Conservation (phyloP, 2,329 filamentous ascomycete species). For the Clarireedia hainanense region DNA sequence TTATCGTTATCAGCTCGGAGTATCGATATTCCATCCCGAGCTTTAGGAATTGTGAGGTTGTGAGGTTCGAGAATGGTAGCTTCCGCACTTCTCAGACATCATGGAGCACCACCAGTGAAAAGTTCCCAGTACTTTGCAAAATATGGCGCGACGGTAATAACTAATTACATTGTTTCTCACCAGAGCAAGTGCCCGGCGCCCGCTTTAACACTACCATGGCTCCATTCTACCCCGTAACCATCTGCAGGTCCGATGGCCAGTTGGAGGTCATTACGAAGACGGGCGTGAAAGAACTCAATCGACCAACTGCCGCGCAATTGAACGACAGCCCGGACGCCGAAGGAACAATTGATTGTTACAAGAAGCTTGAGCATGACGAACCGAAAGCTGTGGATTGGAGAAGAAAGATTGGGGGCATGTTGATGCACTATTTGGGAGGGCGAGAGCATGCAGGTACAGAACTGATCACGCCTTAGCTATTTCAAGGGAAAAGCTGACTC, state of each 20-base stretch:
- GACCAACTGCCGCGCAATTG: conserved; percentile 43
- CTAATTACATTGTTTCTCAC: too few species aligned
- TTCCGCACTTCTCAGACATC: too few species aligned
- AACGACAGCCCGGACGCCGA: conserved; percentile 43
- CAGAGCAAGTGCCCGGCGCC: too few species aligned
- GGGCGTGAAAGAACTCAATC: conserved; percentile 35
- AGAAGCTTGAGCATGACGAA: conserved; percentile 40
- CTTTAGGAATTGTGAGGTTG: too few species aligned
- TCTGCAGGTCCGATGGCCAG: conserved; percentile 25
- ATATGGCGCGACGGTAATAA: too few species aligned
- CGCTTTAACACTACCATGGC: conserved; percentile 13
- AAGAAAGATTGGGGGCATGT: conserved; percentile 50
- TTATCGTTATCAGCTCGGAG: too few species aligned
- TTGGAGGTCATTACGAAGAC: conserved; percentile 17
- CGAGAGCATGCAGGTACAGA: conserved; percentile 19
- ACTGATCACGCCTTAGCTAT: background rate
- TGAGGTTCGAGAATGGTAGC: too few species aligned
- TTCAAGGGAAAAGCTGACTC: conserved; percentile 10
- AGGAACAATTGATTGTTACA: conserved; percentile 47
- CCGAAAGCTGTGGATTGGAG: conserved; percentile 49
- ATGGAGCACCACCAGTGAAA: too few species aligned
- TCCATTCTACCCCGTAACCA: conserved; percentile 20
- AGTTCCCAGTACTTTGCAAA: too few species aligned
- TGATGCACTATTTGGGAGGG: conserved; percentile 40
- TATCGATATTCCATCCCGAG: too few species aligned